phyloP scores from a whole-genome alignment of 768 basidiomycete genomes.

The Podaxis carcinomalis region DNA sequence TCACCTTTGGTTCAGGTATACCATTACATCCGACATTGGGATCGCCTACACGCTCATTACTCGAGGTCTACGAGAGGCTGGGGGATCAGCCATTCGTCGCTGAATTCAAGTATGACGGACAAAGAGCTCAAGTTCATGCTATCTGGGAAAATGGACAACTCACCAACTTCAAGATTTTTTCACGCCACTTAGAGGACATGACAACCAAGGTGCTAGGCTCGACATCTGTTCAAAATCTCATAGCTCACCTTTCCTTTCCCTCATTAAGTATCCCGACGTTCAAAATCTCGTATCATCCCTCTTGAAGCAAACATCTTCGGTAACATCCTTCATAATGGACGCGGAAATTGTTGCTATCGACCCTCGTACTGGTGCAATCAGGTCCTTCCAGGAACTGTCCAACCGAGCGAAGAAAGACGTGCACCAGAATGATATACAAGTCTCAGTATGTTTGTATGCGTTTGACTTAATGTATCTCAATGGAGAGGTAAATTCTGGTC shows the following conservation, averaged over 20 bases:
- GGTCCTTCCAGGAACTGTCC: constrained; percentile 84
- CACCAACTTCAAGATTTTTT: constrained; percentile 63
- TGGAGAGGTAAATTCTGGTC: constrained; percentile 51
- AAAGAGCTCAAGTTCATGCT: constrained; percentile 79
- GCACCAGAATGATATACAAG: constrained; percentile 63
- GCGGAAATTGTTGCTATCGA: constrained; percentile 88
- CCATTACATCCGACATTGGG: constrained; percentile 87
- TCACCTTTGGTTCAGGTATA: constrained; percentile 43
- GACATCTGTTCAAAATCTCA: background rate
- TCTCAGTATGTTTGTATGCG: constrained; percentile 78
- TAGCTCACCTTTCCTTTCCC: background rate
- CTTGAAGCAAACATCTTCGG: constrained; percentile 35
- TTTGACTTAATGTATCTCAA: constrained; percentile 91
- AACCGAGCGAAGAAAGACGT: constrained; percentile 85
- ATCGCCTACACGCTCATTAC: constrained; percentile 77
- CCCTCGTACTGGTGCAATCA: constrained; percentile 52
- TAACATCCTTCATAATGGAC: constrained; percentile 73
- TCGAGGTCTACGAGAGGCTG: constrained; percentile 76
- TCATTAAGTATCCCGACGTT: constrained; percentile 75
- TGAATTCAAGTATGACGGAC: constrained; percentile 92
- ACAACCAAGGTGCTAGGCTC: constrained; percentile 61
- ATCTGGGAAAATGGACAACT: constrained; percentile 24
- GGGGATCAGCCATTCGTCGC: constrained; percentile 67
- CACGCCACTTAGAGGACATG: constrained; percentile 90
- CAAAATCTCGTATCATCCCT: constrained; percentile 50